Conservation (phyloP, 805 yeast species). For the Priceomyces medius region DNA sequence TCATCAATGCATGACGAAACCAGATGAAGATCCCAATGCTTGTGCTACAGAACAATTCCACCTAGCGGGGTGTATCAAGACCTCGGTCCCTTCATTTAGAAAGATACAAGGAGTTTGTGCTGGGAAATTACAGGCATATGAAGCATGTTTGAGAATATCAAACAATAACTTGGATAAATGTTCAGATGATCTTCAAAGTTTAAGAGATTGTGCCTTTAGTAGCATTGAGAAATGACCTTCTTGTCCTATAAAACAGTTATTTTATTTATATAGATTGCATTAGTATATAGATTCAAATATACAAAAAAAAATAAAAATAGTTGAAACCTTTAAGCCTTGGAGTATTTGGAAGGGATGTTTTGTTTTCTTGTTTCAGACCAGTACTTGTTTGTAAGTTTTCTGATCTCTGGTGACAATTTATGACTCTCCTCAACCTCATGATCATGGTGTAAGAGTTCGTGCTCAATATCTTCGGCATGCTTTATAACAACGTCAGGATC, state of each 20-base stretch:
- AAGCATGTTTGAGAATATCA: conserved; percentile 56
- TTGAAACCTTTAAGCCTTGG: conserved; percentile 2
- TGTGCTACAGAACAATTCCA: conserved; percentile 58
- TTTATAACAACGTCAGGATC: conserved; percentile 82
- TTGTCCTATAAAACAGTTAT: no score
- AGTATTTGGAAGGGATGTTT: conserved; percentile 34
- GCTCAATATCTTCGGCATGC: conserved; percentile 87
- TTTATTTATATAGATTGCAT: conserved; percentile 1
- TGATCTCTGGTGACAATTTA: conserved; percentile 24
- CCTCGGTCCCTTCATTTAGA: conserved; percentile 67
- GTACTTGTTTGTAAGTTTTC: conserved; percentile 29
- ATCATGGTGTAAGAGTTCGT: conserved; percentile 80
- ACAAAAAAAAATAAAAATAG: conserved; percentile 1
- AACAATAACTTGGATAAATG: conserved; percentile 50
- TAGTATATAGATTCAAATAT: background rate
- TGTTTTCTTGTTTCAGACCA: conserved; percentile 28
- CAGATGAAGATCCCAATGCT: conserved; percentile 47
- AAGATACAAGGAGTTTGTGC: conserved; percentile 65
- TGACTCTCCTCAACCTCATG: conserved; percentile 72
- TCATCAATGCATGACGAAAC: conserved; percentile 67
- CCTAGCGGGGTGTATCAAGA: conserved; percentile 62
- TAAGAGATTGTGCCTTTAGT: conserved; percentile 64
- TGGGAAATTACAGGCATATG: conserved; percentile 58
- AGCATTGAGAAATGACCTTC: conserved; percentile 22
- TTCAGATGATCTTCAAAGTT: conserved; percentile 47